Base-by-base conservation (phyloP, 306 rosid species). In the Trichosanthes cucumerina region DNA sequence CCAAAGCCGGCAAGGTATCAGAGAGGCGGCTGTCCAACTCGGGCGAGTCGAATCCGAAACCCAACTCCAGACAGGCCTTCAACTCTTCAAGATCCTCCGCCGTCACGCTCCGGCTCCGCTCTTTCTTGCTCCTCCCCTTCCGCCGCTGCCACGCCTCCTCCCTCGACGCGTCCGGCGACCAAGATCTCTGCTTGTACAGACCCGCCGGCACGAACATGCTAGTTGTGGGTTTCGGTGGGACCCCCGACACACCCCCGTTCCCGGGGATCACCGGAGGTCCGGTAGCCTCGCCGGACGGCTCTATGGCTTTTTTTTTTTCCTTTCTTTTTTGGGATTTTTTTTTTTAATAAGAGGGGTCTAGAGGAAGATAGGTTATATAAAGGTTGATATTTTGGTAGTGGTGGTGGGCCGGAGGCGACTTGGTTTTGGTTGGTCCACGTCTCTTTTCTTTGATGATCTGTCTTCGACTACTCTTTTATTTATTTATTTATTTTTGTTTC, bases 41-140 rank as follows among this genome's bases (percentile, higher is more conserved):
- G 1, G 87, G 85, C 19, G 97, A 88, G 50, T 90, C 91, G 78
- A 91, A 90, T 70, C 92, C 82, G 57, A 87, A 87, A 5, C 98
- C 98, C 41, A 93, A 89, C 54, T 91, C 98, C 23, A 93, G 43
- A 82, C 98, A 93, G 4, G 91, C 98, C 31, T 91, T 93, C 38
- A 93, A 78, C 49, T 93, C 98, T 0, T 91, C 84, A 44, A 93
- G 41, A 41, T 93, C 93, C 23, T 91, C 91, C 68, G 89, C 91
- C 23, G 91, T 86, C 7, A 93, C 72, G 72, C 96, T 93, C 80
- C 83, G 85, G 85, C 77, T 84, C 59, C 63, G 16, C 12, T 41
- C 38, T 18, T 10, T 24, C 46, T 21, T 65, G 36, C 72, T 56
- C 9, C 56, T 83, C 4, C 80, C 81, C 77, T 83, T 91, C 19